Evolutionary conservation across 2,329 filamentous ascomycete genomes (phyloP).

Genomic region (Sclerotinia borealis): DNA sequence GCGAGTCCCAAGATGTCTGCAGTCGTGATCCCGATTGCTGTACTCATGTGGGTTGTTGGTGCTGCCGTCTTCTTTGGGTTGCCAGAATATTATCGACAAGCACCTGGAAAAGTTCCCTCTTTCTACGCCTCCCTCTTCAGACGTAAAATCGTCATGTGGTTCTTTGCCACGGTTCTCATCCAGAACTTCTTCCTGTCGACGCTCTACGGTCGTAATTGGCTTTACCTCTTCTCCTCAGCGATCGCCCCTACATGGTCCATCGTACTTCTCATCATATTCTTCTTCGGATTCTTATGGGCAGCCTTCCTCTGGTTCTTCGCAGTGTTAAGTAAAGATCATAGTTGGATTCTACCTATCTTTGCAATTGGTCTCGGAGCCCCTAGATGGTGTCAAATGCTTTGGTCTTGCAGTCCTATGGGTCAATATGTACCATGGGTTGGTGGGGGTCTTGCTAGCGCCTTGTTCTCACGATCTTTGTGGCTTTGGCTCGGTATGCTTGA

Average conservation of each 20-base stretch:
- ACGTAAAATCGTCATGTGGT: constrained; percentile 62
- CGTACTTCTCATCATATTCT: constrained; percentile 48
- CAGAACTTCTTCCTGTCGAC: constrained; percentile 41
- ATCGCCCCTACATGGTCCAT: constrained; percentile 52
- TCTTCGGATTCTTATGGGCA: constrained; percentile 52
- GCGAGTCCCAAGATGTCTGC: constrained; percentile 38
- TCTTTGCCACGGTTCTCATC: constrained; percentile 52
- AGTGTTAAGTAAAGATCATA: constrained; percentile 52
- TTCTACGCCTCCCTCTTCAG: constrained; percentile 58
- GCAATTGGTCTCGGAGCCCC: constrained; percentile 61
- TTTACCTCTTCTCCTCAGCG: constrained; percentile 33
- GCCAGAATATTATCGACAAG: constrained; percentile 60
- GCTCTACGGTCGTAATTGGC: constrained; percentile 62
- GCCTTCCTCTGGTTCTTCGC: constrained; percentile 46
- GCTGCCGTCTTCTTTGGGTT: constrained; percentile 53
- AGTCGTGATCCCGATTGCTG: constrained; percentile 51
- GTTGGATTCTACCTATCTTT: constrained; percentile 62
- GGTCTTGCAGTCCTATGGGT: constrained; percentile 55
- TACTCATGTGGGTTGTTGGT: constrained; percentile 52
- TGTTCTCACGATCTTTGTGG: constrained; percentile 54
- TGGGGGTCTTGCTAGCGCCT: constrained; percentile 45
- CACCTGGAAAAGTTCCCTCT: constrained; percentile 56
- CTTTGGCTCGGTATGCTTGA: constrained; percentile 63
- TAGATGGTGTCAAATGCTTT: constrained; percentile 62
- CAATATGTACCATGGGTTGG: constrained; percentile 56